Percentiles rank a stretch among this genome's conserved stretches.
These are phyloP conservation scores for Trametes sp. DNA, from an alignment of 1,284 basidiomycete genomes.

Conservation along the genomic window DNA sequence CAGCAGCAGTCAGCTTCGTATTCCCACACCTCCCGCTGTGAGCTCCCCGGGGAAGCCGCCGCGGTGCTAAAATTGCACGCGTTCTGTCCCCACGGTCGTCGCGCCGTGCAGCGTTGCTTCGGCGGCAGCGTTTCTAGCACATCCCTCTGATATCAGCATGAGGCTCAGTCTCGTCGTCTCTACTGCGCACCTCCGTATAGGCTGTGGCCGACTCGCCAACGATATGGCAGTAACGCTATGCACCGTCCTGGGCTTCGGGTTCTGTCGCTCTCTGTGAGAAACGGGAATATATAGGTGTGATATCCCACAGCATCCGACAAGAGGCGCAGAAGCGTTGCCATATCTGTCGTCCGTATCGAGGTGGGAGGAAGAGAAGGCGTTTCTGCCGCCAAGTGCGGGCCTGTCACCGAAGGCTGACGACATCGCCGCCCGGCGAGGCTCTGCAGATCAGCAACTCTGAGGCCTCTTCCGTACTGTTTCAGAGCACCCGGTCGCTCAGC, in stretches of 20 bases:
- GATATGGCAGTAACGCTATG: too few relatives aligned
- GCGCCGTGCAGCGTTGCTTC: neutral
- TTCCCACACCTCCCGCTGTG: neutral
- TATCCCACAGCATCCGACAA: neutral
- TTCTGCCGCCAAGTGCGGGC: neutral
- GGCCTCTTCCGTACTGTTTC: neutral
- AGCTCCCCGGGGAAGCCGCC: neutral
- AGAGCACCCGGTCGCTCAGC: neutral
- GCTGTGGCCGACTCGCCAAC: too few relatives aligned
- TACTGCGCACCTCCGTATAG: too few relatives aligned
- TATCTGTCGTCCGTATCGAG: neutral
- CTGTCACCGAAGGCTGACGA: slow-evolving; percentile 1
- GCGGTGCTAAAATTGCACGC: neutral
- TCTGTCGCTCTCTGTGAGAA: too few relatives aligned
- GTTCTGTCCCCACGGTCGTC: slow-evolving; percentile 5
- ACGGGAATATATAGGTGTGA: too few relatives aligned
- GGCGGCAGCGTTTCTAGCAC: neutral
- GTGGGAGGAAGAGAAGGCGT: neutral
- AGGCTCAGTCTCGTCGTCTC: neutral
- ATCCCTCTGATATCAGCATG: neutral
- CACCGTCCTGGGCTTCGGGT: too few relatives aligned
- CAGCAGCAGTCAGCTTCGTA: neutral
- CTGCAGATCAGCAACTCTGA: slow-evolving; percentile 1
- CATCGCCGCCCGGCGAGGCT: neutral
- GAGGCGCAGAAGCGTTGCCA: neutral